Evolutionary conservation across 202 grass and related monocot species (phyloP), one percentile per base, ranked within the genome.

Genomic region (Panicum virgatum): DNA sequence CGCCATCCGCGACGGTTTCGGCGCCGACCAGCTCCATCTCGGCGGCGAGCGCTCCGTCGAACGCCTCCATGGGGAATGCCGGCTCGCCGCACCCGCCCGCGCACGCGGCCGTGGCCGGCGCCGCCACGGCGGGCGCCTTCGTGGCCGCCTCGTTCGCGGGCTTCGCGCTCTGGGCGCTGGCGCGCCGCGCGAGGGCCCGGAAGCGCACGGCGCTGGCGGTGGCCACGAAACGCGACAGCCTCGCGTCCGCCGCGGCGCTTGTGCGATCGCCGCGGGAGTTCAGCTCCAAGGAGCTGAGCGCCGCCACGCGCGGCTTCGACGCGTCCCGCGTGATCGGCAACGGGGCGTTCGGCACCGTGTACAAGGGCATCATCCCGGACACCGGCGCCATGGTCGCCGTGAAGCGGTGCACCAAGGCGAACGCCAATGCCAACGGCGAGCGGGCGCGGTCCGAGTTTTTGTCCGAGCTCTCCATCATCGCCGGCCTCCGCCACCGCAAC

Each of bases 331-430:
- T 99, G 64, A 99, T 99, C 51, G 96, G 96, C 20, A 92, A 87
- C 56, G 96, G 93, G 63, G 96, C 96, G 39, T 96, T 99, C 73
- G 93, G 93, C 25, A 93, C 86, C 0, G 96, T 99, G 75, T 99
- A 96, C 91, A 99, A 94, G 75, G 96, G 91, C 64, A 99, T 99
- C 80, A 83, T 99, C 18, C 85, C 91, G 0, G 93, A 96, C 88
- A 99, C 91, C 16, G 93, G 96, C 65, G 93, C 93, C 45, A 96
- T 99, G 83, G 96, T 99, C 7, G 96, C 96, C 42, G 96, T 99
- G 2, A 99, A 99, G 85, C 81, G 89, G 1, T 99, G 91, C 96
- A 98, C 92, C 4, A 88, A 77, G 23, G 70, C 77, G 45, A 40
- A 9, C 69, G 71, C 80, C 43, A 74, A 12, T 66, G 65, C 46